Evolutionary conservation across 1,284 basidiomycete species (phyloP).

Genomic region (Garcileccinum viscosum): DNA sequence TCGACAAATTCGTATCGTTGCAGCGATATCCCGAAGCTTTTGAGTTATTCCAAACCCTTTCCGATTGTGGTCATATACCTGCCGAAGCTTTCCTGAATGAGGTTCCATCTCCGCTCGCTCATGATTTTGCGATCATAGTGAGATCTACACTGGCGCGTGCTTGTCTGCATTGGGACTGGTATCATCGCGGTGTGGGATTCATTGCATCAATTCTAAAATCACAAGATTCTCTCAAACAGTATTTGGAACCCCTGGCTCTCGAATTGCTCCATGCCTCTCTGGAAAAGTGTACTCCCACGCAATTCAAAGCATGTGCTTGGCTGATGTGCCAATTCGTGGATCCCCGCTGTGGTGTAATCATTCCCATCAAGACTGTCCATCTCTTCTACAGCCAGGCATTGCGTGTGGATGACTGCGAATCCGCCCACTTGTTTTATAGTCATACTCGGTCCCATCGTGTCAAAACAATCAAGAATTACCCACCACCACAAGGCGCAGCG

Average conservation of each 20-base stretch:
- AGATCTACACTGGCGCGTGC: slow-evolving; percentile 52
- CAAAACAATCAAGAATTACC: slow-evolving; percentile 45
- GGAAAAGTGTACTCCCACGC: slow-evolving; percentile 35
- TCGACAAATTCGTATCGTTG: slow-evolving; percentile 42
- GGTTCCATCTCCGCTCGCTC: slow-evolving; percentile 38
- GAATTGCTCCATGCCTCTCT: slow-evolving; percentile 49
- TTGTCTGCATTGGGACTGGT: slow-evolving; percentile 58
- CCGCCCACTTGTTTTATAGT: slow-evolving; percentile 49
- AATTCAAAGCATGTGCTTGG: slow-evolving; percentile 40
- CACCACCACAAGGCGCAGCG: slow-evolving; percentile 51
- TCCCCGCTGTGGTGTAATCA: slow-evolving; percentile 30
- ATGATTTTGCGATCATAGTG: slow-evolving; percentile 51
- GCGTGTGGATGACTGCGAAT: slow-evolving; percentile 30
- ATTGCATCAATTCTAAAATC: slow-evolving; percentile 43
- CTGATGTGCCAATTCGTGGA: slow-evolving; percentile 39
- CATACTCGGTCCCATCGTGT: slow-evolving; percentile 45
- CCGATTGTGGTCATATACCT: slow-evolving; percentile 41
- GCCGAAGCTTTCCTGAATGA: slow-evolving; percentile 45
- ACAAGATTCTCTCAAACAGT: slow-evolving; percentile 36
- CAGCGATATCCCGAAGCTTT: slow-evolving; percentile 43
- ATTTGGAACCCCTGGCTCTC: slow-evolving; percentile 30
- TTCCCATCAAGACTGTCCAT: slow-evolving; percentile 49
- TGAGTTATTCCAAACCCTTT: slow-evolving; percentile 52
- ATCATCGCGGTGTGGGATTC: slow-evolving; percentile 45
- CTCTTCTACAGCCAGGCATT: slow-evolving; percentile 52